Evolutionary conservation across 129 eudicot species (phyloP), one percentile per base, ranked within the genome.

Genomic region (Rutidosis leptorrhynchoides): DNA sequence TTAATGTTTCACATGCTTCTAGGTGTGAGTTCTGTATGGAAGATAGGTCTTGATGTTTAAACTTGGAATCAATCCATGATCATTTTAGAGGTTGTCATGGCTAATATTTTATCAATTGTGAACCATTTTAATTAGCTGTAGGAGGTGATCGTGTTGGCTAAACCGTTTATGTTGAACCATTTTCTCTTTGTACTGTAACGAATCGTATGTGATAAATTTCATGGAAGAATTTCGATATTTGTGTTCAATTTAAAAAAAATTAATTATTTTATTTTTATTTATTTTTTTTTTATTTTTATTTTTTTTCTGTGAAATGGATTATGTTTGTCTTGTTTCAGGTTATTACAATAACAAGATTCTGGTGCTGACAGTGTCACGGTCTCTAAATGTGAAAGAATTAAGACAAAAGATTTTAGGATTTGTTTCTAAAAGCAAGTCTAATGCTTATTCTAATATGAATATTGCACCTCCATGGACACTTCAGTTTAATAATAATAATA

Each of bases 301-400:
- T n/a, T n/a, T n/a, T n/a, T n/a, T n/a, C n/a, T n/a, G n/a, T n/a
- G 21, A 6, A 35, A 54, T 12, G 58, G 67, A 28, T 45, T 48
- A 35, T 30, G 24, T 74, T 7, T 64, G 23, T 67, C 35, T 58
- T 61, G 73, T 60, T 60, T 65, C 84, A 92, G 98, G 80, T 67
- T 77, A 82, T 68, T 88, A 79, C 65, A 71, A 59, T 14, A 64
- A 80, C 78, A 72, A 68, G 73, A 75, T 92, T 32, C 72, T 76
- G 69, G 88, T 92, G 71, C 76, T 88, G 21, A 92, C 85, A 17
- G 95, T 92, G 4, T 92, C 98, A 17, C 98, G 88, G 49, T 92
- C 98, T 17, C 98, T 95, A 7, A 85, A 80, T 61, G 76, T 88
- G 33, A 95, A 92, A 68, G 82, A 77, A 63, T 29, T 88, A 76